phyloP scores from a whole-genome alignment of 2,329 filamentous ascomycete species.

The Alternaria brassicicola region DNA sequence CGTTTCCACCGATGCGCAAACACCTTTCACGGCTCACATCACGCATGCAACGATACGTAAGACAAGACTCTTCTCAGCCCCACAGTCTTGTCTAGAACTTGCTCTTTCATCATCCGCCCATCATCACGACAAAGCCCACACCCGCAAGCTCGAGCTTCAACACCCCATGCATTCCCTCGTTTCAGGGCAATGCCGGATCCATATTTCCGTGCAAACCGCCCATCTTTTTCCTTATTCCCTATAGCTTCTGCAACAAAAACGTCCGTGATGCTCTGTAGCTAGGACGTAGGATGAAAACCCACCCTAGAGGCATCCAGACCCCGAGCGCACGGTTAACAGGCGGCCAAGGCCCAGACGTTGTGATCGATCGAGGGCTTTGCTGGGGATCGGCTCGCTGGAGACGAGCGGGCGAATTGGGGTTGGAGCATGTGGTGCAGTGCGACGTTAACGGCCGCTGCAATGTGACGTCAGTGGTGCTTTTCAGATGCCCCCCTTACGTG shows the following conservation, averaged over 20 bases:
- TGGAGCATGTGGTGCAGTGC: slow-evolving; percentile 3
- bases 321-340: background rate
- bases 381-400: slow-evolving; percentile 12
- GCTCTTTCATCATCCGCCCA: background rate
- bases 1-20: background rate
- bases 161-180: background rate
- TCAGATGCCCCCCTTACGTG: background rate
- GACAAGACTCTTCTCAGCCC: slow-evolving; percentile 3
- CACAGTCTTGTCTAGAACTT: slow-evolving; percentile 13
- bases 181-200: slow-evolving; percentile 3
- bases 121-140: background rate
- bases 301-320: background rate
- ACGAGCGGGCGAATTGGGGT: background rate
- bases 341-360: background rate
- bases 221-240: slow-evolving; percentile 5
- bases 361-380: slow-evolving; percentile 18
- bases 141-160: background rate
- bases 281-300: background rate
- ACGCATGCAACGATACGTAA: slow-evolving; percentile 7
- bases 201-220: background rate
- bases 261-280: background rate
- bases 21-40: background rate
- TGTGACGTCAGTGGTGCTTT: slow-evolving; percentile 18
- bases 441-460: slow-evolving; percentile 19
- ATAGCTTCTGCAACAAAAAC: background rate